A percentile compares a stretch with the other conserved stretches of the same genome.
Conservation (phyloP, 169 alveolate genomes). For the Perkinsus marinus region DNA sequence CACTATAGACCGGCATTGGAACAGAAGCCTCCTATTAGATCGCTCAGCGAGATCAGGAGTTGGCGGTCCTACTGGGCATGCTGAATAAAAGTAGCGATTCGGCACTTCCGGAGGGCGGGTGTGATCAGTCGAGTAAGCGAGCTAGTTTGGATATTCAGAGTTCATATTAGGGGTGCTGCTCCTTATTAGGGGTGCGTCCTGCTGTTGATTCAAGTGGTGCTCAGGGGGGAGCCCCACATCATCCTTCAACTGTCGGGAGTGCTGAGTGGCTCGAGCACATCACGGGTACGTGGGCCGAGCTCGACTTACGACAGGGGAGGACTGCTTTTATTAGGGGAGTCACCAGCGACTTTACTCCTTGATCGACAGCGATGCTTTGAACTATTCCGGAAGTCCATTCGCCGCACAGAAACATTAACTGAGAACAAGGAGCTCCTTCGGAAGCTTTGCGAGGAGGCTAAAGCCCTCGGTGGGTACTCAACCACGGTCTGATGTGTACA, state of each 20-base stretch:
- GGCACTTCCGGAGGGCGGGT: background rate
- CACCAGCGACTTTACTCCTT: constrained; percentile 29
- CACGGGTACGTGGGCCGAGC: background rate
- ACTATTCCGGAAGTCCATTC: constrained; percentile 51
- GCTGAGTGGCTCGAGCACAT: background rate
- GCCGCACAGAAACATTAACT: constrained; percentile 55
- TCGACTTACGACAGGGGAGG: background rate
- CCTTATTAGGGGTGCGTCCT: too few species aligned
- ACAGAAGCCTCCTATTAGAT: too few species aligned
- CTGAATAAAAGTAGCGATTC: constrained; percentile 36
- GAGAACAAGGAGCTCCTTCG: constrained; percentile 42
- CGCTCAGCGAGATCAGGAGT: constrained; percentile 60
- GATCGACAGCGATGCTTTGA: constrained; percentile 64
- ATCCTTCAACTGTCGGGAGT: too few species aligned
- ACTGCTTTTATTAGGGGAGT: background rate
- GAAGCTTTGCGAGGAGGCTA: constrained; percentile 41
- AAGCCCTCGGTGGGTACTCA: constrained; percentile 27
- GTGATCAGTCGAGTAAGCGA: background rate
- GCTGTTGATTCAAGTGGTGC: too few species aligned
- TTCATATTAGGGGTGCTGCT: too few species aligned
- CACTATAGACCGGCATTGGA: background rate
- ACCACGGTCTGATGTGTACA: background rate
- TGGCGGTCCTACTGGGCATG: constrained; percentile 47
- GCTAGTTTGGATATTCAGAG: too few species aligned
- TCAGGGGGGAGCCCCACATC: too few species aligned